A percentile compares a stretch with the other conserved stretches of the same genome.
Conservation (phyloP, 768 basidiomycete genomes). For the Agaricus sinodeliciosus region DNA sequence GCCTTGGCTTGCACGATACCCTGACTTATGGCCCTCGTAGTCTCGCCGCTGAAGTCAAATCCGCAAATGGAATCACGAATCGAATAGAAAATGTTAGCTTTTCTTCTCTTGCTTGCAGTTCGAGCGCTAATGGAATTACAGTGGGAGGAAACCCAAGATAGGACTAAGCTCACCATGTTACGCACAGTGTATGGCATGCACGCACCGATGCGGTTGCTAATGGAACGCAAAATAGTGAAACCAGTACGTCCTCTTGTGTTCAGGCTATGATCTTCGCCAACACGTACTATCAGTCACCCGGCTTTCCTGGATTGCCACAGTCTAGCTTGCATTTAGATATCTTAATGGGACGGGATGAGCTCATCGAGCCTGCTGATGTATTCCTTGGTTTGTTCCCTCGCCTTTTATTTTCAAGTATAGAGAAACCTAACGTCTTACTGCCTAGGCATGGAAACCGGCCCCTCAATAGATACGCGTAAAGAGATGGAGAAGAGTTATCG, state of each 20-base stretch:
- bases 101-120: background rate
- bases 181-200: constrained; percentile 83
- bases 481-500: constrained; percentile 61
- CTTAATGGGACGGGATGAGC: constrained; percentile 88
- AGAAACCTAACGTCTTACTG: constrained; percentile 4
- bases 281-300: constrained; percentile 42
- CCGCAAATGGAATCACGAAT: constrained; percentile 52
- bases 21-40: constrained; percentile 80
- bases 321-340: constrained; percentile 90
- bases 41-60: constrained; percentile 68
- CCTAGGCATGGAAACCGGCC: constrained; percentile 49
- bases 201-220: constrained; percentile 81
- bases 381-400: constrained; percentile 54
- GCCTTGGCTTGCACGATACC: constrained; percentile 82
- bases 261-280: background rate
- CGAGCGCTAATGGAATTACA: constrained; percentile 22
- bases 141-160: constrained; percentile 95
- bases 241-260: constrained; percentile 40
- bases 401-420: background rate
- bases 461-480: constrained; percentile 49
- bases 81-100: constrained; percentile 70
- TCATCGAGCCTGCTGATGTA: constrained; percentile 70
- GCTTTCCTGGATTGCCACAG: constrained; percentile 55
- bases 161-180: constrained; percentile 76
- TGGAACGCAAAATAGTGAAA: constrained; percentile 88